Evolutionary conservation across 345 rosid species (phyloP).

Genomic region (Pistacia integerrima): DNA sequence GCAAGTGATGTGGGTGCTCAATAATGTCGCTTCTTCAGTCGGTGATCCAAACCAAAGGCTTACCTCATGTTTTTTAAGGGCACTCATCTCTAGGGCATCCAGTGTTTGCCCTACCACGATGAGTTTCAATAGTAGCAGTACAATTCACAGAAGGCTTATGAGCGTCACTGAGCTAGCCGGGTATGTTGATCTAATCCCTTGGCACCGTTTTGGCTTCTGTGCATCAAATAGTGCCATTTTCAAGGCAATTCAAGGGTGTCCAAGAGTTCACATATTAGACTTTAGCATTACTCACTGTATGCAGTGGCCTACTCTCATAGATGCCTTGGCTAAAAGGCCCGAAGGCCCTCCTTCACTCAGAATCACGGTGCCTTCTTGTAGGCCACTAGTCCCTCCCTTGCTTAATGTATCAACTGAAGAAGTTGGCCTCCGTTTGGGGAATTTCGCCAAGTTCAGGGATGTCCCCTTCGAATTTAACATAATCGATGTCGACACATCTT

Average conservation of each 20-base stretch:
- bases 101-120: conserved; percentile 54
- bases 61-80: conserved; percentile 60
- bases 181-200: conserved; percentile 74
- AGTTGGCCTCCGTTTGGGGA: conserved; percentile 55
- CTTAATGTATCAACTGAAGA: conserved; percentile 54
- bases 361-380: conserved; percentile 52
- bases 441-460: conserved; percentile 58
- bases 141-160: conserved; percentile 43
- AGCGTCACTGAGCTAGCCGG: conserved; percentile 67
- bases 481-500: conserved; percentile 21
- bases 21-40: conserved; percentile 61
- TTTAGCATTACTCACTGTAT: conserved; percentile 71
- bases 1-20: conserved; percentile 87
- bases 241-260: conserved; percentile 47
- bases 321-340: conserved; percentile 59
- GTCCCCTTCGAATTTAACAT: conserved; percentile 60
- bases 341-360: conserved; percentile 69
- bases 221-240: conserved; percentile 59
- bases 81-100: conserved; percentile 65
- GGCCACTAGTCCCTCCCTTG: conserved; percentile 62
- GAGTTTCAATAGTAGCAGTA: conserved; percentile 42
- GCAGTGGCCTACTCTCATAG: conserved; percentile 82
- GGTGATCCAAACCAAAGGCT: conserved; percentile 78
- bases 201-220: conserved; percentile 76
- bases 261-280: conserved; percentile 60